Conservation (phyloP, 441 rosid genomes). For the Oxalis stricta region DNA sequence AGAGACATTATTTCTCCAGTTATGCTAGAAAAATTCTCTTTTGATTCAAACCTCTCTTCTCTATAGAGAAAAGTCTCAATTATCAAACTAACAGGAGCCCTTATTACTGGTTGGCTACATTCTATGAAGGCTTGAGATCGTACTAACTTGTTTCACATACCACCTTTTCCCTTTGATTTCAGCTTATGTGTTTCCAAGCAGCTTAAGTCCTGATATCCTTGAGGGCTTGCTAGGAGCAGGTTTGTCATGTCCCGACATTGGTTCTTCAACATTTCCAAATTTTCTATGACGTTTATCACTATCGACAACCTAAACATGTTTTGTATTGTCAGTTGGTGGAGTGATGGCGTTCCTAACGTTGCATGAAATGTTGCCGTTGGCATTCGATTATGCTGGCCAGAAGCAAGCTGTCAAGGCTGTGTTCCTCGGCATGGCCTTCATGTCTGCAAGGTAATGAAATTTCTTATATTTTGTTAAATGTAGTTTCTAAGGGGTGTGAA, state of each 20-base stretch:
- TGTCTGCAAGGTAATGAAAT: constrained; percentile 84
- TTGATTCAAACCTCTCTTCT: too few relatives aligned
- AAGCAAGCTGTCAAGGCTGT: constrained; percentile 98
- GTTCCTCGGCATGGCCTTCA: constrained; percentile 95
- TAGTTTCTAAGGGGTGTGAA: too few relatives aligned
- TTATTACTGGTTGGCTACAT: too few relatives aligned
- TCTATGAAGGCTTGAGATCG: too few relatives aligned
- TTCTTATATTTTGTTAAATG: too few relatives aligned
- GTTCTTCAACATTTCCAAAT: constrained; percentile 4
- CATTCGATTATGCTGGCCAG: constrained; percentile 97
- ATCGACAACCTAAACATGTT: not conserved
- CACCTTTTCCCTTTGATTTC: constrained; percentile 12
- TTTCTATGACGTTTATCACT: not conserved
- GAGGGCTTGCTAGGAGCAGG: constrained; percentile 94
- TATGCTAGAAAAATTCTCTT: not conserved
- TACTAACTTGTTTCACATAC: too few relatives aligned
- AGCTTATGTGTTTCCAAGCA: constrained; percentile 95
- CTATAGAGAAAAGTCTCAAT: too few relatives aligned
- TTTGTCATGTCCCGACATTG: constrained; percentile 14
- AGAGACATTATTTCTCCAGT: not conserved
- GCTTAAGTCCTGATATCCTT: constrained; percentile 83
- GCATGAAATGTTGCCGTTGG: constrained; percentile 97
- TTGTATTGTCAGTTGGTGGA: constrained; percentile 71
- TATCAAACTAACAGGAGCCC: too few relatives aligned
- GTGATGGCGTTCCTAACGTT: constrained; percentile 97